Percentiles rank a stretch among this genome's conserved stretches.
Conservation (phyloP, 805 yeast species). For the Kregervanrija delftensis region DNA sequence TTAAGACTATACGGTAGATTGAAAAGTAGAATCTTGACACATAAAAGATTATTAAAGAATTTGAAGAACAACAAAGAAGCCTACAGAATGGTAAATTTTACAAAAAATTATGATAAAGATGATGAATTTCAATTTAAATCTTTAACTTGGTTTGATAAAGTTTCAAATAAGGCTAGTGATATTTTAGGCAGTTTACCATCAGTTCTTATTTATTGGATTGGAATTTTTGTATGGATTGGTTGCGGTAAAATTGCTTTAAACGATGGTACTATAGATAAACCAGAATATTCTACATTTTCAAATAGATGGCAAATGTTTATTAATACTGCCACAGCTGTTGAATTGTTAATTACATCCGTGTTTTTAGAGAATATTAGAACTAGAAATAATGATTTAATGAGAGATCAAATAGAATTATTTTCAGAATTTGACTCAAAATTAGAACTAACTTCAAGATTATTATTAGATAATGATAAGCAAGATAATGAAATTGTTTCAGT, state of each 20-base stretch:
- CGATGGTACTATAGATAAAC: constrained; percentile 4
- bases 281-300: constrained; percentile 21
- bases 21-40: constrained; percentile 24
- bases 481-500: constrained; percentile 25
- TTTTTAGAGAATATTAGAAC: constrained; percentile 34
- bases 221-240: constrained; percentile 32
- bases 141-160: constrained; percentile 29
- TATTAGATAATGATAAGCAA: constrained; percentile 1
- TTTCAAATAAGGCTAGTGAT: constrained; percentile 20
- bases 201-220: constrained; percentile 31
- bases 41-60: constrained; percentile 11
- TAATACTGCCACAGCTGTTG: constrained; percentile 35
- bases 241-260: constrained; percentile 26
- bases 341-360: constrained; percentile 28
- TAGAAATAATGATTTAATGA: constrained; percentile 28
- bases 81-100: neutral
- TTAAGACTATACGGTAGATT: constrained; percentile 21
- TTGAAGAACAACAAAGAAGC: neutral
- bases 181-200: constrained; percentile 28
- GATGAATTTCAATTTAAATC: constrained; percentile 12
- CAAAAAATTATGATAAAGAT: constrained; percentile 1
- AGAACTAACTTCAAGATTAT: constrained; percentile 14
- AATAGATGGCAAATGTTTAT: constrained; percentile 36
- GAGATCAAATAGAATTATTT: constrained; percentile 14
- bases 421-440: constrained; percentile 24